Evolutionary conservation across 495 filamentous ascomycete genomes (phyloP), one percentile per base, ranked within the genome.

Genomic region (Penicillium paradoxum): DNA sequence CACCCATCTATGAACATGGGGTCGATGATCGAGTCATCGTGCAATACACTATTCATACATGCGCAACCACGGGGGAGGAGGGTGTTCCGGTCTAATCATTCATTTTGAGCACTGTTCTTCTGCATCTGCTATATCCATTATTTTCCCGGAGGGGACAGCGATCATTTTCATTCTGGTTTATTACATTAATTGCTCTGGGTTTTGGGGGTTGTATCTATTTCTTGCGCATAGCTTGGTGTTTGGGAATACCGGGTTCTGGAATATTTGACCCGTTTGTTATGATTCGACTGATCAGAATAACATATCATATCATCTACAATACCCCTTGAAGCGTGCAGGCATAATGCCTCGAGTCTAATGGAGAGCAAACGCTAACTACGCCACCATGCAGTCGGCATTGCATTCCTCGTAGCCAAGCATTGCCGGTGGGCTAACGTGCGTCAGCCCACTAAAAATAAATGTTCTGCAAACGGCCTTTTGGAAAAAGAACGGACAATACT

Each of bases 161-260:
- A 50, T 48, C 19, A 18, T 48, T 48, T 37, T 34, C 29, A 27
- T 36, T 37, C n/a, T 1, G 13, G 34, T 51, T 34, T 30, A 17
- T n/a, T 32, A 33, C 14, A 29, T 51, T 34, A 11, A 17, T 30
- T 4, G 33, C 25, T 29, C 32, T n/a, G n/a, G n/a, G n/a, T 13
- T 33, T 34, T 42, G 34, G n/a, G 19, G 21, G 40, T 42, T 54
- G 43, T 43, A 43, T 38, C 45, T 50, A 34, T 27, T 13, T 43
- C 14, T 18, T 51, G 57, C 54, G 60, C 63, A 66, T 66, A 59
- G 53, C 63, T 66, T 40, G 57, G 63, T 42, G 60, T 66, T 57
- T 61, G 45, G 59, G 43, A 46, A 53, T 32, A 17, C 54, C 17
- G 33, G 38, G 44, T 36, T 27, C 11, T 18, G 5, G 11, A 19